These are phyloP conservation scores for Arthrobotrys sphaeroides DNA, from an alignment of 2,329 filamentous ascomycete genomes.

Conservation along the genomic window DNA sequence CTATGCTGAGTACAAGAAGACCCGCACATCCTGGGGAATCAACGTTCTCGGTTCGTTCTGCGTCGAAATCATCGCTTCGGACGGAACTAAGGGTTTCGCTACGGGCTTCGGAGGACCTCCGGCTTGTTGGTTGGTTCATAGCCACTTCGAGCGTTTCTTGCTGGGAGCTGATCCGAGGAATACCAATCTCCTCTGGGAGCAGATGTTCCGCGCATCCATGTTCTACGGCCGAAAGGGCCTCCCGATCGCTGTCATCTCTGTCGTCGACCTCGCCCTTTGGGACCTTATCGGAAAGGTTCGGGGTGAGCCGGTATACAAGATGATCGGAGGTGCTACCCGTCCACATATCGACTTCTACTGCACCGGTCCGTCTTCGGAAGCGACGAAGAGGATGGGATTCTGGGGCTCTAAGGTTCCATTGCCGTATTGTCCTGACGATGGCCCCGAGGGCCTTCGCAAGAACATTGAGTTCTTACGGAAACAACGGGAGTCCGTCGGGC, in stretches of 20 bases:
- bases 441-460: conserved; percentile 80
- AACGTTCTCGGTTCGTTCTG: conserved; percentile 93
- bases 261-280: conserved; percentile 93
- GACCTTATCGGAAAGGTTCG: conserved; percentile 90
- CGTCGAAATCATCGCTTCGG: conserved; percentile 84
- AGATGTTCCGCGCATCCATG: conserved; percentile 96
- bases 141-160: conserved; percentile 92
- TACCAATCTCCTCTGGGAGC: conserved; percentile 90
- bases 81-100: conserved; percentile 92
- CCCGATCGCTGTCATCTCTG: conserved; percentile 88
- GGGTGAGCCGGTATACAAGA: conserved; percentile 90
- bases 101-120: conserved; percentile 94
- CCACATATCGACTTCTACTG: conserved; percentile 91
- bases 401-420: conserved; percentile 89
- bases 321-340: conserved; percentile 90
- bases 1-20: conserved; percentile 87
- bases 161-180: conserved; percentile 88
- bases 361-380: conserved; percentile 83
- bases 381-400: conserved; percentile 87
- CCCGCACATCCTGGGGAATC: conserved; percentile 92
- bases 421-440: conserved; percentile 89
- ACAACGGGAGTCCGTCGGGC: conserved; percentile 83
- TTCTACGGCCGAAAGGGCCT: conserved; percentile 96
- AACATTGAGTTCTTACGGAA: conserved; percentile 88
- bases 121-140: conserved; percentile 90